Evolutionary conservation across 1,139 yeast genomes (phyloP).

Genomic region (Pichiaceae sp.): DNA sequence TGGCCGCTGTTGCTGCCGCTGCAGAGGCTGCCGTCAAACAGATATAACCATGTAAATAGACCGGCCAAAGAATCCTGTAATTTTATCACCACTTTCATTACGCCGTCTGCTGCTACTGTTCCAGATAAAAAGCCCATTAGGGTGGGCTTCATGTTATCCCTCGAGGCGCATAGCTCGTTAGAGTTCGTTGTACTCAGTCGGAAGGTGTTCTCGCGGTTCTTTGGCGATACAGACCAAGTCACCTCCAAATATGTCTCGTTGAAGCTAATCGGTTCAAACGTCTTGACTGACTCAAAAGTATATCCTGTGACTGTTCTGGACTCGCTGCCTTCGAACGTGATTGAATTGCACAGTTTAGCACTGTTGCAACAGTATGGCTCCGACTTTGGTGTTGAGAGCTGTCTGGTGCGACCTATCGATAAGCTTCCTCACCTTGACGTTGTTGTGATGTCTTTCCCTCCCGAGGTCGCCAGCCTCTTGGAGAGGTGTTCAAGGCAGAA

Average conservation of each 20-base stretch:
- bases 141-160: conserved; percentile 12
- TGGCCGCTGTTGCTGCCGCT: neutral
- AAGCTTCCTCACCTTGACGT: conserved; percentile 14
- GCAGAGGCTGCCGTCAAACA: neutral
- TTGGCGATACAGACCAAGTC: conserved; percentile 18
- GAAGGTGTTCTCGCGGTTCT: conserved; percentile 7
- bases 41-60: conserved; percentile 3
- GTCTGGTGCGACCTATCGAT: conserved; percentile 11
- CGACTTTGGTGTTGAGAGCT: conserved; percentile 20
- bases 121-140: neutral
- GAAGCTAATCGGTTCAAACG: conserved; percentile 37
- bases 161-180: conserved; percentile 8
- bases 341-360: conserved; percentile 33
- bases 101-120: neutral
- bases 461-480: conserved; percentile 33
- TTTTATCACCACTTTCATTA: neutral
- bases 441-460: conserved; percentile 33
- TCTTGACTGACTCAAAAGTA: conserved; percentile 29
- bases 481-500: conserved; percentile 26
- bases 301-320: conserved; percentile 30
- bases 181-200: conserved; percentile 14
- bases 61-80: neutral
- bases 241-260: conserved; percentile 10
- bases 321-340: conserved; percentile 19
- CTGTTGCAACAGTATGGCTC: conserved; percentile 27